Percentiles rank a stretch among this genome's conserved stretches.
Conservation (phyloP, 1,284 basidiomycete genomes). For the Ustanciosporium gigantosporum region DNA sequence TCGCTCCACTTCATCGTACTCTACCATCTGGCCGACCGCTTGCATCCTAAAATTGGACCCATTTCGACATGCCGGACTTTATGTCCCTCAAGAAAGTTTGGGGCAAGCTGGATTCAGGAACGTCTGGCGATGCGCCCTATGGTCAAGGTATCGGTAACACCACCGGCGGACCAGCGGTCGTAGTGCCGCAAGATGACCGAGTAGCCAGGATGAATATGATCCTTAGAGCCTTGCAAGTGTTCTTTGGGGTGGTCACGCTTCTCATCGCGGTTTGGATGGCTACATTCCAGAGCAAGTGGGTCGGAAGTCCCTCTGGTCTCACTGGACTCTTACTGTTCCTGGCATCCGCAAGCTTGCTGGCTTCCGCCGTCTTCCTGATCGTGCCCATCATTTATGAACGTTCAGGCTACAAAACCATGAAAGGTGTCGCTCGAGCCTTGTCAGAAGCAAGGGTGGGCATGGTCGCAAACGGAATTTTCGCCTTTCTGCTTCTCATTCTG, state of each 20-base stretch:
- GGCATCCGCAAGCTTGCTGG: slow-evolving; percentile 24
- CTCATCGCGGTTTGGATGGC: slow-evolving; percentile 50
- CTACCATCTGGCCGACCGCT: too few relatives aligned
- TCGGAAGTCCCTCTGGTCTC: slow-evolving; percentile 45
- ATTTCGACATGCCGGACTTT: slow-evolving; percentile 43
- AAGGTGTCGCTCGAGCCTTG: slow-evolving; percentile 30
- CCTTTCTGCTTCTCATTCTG: slow-evolving; percentile 38
- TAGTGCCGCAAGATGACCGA: slow-evolving; percentile 19
- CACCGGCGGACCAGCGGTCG: slow-evolving; percentile 1
- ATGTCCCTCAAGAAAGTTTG: slow-evolving; percentile 38
- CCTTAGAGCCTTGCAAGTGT: slow-evolving; percentile 29
- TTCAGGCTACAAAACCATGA: slow-evolving; percentile 31
- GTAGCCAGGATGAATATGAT: slow-evolving; percentile 27
- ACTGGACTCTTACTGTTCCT: slow-evolving; percentile 51
- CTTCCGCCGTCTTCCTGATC: slow-evolving; percentile 31
- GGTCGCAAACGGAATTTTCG: slow-evolving; percentile 44
- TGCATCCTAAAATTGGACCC: too few relatives aligned
- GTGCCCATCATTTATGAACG: slow-evolving; percentile 45
- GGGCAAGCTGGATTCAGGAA: slow-evolving; percentile 30
- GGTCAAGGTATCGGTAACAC: slow-evolving; percentile 26
- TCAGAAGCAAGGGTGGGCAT: slow-evolving; percentile 48
- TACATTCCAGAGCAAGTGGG: slow-evolving; percentile 47
- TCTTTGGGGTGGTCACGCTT: slow-evolving; percentile 35
- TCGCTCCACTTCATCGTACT: too few relatives aligned
- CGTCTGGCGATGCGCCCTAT: slow-evolving; percentile 5